Conservation (phyloP, 345 rosid genomes). For the Angophora floribunda region DNA sequence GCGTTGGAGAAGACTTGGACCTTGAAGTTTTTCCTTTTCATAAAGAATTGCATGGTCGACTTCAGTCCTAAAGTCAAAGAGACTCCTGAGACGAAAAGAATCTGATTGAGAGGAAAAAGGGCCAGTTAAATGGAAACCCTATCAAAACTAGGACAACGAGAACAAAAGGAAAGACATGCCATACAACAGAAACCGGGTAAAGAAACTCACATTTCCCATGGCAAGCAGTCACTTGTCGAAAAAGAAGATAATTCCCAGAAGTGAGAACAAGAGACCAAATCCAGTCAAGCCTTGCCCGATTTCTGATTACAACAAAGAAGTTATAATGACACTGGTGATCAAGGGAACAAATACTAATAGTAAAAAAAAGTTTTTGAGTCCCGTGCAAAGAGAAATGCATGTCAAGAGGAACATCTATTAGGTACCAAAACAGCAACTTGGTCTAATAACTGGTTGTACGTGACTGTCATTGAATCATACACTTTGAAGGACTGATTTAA, state of each 20-base stretch:
- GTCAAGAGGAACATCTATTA: not conserved
- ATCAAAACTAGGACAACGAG: not conserved
- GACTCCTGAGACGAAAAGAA: conserved; percentile 89
- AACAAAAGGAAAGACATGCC: not conserved
- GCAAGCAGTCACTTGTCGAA: conserved; percentile 93
- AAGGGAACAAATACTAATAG: not conserved
- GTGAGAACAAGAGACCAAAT: conserved; percentile 83
- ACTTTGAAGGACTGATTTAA: not conserved
- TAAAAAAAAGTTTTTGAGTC: not conserved
- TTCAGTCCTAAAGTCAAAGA: conserved; percentile 81
- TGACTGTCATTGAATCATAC: not conserved
- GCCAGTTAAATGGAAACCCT: not conserved
- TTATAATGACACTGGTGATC: not conserved
- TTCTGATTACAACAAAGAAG: conserved; percentile 36
- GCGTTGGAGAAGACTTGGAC: conserved; percentile 9
- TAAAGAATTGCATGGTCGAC: conserved; percentile 90
- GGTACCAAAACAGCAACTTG: not conserved
- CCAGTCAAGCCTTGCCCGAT: conserved; percentile 95
- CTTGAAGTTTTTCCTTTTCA: conserved; percentile 79
- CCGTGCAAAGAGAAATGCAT: not conserved
- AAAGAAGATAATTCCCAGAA: conserved; percentile 79
- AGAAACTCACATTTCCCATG: conserved; percentile 84
- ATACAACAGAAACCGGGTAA: not conserved
- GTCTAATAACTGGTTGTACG: not conserved
- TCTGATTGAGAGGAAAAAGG: conserved; percentile 26